phyloP scores from a whole-genome alignment of 306 rosid species.

The Vicia villosa region DNA sequence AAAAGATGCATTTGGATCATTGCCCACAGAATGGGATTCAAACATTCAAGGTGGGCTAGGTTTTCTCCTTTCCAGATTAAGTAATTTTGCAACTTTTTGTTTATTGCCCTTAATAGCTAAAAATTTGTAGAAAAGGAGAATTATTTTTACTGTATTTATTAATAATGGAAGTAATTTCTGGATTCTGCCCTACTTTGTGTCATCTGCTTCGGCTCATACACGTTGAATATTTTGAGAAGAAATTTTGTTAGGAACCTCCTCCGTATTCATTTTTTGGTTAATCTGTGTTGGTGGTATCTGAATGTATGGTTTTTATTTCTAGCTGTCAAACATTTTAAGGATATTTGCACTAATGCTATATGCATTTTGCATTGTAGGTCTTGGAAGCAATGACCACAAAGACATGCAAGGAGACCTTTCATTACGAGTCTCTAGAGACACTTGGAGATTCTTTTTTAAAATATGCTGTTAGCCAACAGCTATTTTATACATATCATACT shows the following conservation, averaged over 20 bases:
- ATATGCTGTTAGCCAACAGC: conserved; percentile 73
- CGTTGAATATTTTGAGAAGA: conserved; percentile 13
- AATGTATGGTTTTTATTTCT: background rate
- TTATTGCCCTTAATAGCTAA: background rate
- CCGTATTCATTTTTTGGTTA: conserved; percentile 3
- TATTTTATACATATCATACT: conserved; percentile 53
- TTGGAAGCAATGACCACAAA: conserved; percentile 88
- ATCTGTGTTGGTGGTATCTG: conserved; percentile 19
- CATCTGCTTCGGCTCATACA: background rate
- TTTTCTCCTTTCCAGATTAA: background rate
- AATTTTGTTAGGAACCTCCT: conserved; percentile 13
- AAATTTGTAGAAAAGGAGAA: background rate
- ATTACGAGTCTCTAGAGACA: conserved; percentile 85
- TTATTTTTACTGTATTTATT: background rate
- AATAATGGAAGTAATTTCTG: conserved; percentile 13
- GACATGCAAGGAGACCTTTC: conserved; percentile 67
- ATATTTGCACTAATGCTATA: conserved; percentile 17
- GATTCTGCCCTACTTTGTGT: background rate
- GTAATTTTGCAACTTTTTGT: conserved; percentile 3
- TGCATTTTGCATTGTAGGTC: conserved; percentile 49
- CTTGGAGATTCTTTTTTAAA: conserved; percentile 95
- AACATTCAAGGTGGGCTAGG: conserved; percentile 54
- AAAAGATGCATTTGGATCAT: conserved; percentile 58
- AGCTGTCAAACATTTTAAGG: conserved; percentile 6
- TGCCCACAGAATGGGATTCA: conserved; percentile 59